Percentiles rank a stretch among this genome's conserved stretches.
Conservation (phyloP, 176 grass and related monocot species). For the Eleusine coracana region DNA sequence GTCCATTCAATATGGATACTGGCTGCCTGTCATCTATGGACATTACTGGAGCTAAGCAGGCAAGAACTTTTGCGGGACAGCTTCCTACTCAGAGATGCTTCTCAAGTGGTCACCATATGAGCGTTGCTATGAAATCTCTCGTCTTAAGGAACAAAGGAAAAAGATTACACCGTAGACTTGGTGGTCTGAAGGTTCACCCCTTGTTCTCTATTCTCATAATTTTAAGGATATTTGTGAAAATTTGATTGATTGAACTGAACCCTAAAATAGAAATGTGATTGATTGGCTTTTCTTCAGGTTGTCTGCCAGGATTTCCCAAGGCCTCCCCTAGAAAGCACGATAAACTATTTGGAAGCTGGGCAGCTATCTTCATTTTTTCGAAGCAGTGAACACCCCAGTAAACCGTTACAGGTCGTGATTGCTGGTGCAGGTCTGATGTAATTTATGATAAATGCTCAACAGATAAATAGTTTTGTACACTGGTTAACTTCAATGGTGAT, state of each 20-base stretch:
- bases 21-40: constrained; percentile 63
- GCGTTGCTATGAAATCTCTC: constrained; percentile 29
- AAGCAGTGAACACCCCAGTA: constrained; percentile 58
- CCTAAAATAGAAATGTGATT: neutral
- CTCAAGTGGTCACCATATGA: constrained; percentile 33
- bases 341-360: constrained; percentile 87
- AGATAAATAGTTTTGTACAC: neutral
- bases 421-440: constrained; percentile 82
- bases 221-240: constrained; percentile 16
- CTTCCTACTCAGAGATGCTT: constrained; percentile 53
- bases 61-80: constrained; percentile 37
- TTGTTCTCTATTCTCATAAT: neutral
- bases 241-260: constrained; percentile 8
- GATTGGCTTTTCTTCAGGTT: constrained; percentile 55
- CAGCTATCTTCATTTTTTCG: constrained; percentile 79
- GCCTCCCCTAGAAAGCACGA: constrained; percentile 73
- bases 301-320: constrained; percentile 78
- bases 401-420: constrained; percentile 79
- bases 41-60: constrained; percentile 58
- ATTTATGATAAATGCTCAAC: constrained; percentile 23
- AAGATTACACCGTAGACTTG: constrained; percentile 37
- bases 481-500: neutral
- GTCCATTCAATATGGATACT: constrained; percentile 56
- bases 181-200: constrained; percentile 53
- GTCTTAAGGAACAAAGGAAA: constrained; percentile 45